These are phyloP conservation scores for Termitomyces sp. DNA, from an alignment of 768 basidiomycete species.

Conservation along the genomic window DNA sequence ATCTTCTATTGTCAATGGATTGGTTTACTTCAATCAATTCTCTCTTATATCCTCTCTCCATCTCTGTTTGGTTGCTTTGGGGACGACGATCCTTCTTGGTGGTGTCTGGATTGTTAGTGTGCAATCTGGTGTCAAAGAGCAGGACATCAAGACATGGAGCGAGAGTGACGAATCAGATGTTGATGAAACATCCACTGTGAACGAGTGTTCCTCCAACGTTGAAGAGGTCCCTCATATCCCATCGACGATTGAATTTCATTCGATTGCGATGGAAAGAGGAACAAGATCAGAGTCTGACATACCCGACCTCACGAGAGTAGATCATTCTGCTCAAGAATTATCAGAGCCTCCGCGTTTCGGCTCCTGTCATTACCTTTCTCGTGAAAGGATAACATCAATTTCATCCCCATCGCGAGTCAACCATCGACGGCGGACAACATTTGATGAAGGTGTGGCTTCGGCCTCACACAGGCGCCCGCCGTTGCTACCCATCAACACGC, in stretches of 20 bases:
- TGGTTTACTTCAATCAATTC: slow-evolving; percentile 88
- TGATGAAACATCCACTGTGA: slow-evolving; percentile 22
- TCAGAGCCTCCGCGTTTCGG: background rate
- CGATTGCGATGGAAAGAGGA: slow-evolving; percentile 25
- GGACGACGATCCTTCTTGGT: slow-evolving; percentile 70
- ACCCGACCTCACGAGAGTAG: slow-evolving; percentile 3
- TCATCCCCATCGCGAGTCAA: background rate
- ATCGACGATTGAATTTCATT: slow-evolving; percentile 1
- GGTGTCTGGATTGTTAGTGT: slow-evolving; percentile 92
- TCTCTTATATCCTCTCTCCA: slow-evolving; percentile 62
- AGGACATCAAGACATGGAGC: slow-evolving; percentile 41
- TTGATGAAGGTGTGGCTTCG: background rate
- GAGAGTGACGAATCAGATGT: slow-evolving; percentile 32
- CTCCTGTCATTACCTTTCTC: background rate
- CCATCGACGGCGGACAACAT: slow-evolving; percentile 9
- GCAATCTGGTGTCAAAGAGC: slow-evolving; percentile 51
- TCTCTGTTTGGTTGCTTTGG: slow-evolving; percentile 69
- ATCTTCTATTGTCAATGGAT: slow-evolving; percentile 84
- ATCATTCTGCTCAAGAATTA: background rate
- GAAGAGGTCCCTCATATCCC: background rate
- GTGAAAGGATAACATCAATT: background rate
- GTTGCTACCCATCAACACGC: slow-evolving; percentile 29
- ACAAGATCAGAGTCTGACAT: slow-evolving; percentile 26
- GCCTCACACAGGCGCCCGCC: slow-evolving; percentile 6
- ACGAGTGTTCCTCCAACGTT: slow-evolving; percentile 8